These are phyloP conservation scores for Xylaria sp. DNA, from an alignment of 495 filamentous ascomycete genomes.

Conservation along the genomic window DNA sequence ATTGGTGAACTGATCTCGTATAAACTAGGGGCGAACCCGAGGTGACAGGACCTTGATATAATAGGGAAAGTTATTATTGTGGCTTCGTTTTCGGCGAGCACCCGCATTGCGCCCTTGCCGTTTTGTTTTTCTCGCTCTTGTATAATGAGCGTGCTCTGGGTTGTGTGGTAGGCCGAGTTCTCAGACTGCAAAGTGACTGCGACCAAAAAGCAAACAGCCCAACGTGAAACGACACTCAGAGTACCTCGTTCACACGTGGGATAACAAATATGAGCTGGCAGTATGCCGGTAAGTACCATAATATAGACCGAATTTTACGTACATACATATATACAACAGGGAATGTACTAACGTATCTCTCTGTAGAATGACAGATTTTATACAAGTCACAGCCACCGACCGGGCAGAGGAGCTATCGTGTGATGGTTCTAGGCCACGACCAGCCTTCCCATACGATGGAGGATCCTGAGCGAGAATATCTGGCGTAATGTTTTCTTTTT, in stretches of 20 bases:
- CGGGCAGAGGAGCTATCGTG: not conserved
- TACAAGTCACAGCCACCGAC: not conserved
- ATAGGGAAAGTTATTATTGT: no score
- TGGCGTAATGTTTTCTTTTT: not conserved
- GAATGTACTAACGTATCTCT: not conserved
- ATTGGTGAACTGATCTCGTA: no score
- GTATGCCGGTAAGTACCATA: not conserved
- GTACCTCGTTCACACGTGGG: not conserved
- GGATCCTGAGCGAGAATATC: not conserved
- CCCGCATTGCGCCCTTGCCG: not conserved
- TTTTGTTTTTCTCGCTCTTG: not conserved
- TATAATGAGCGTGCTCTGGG: not conserved
- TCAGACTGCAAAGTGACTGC: no score
- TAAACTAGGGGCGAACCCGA: not conserved
- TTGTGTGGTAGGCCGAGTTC: not conserved
- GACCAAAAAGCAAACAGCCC: no score
- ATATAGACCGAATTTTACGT: not conserved
- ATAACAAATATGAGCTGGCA: not conserved
- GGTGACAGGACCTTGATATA: no score
- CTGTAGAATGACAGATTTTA: not conserved
- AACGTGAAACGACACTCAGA: not conserved
- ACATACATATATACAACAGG: not conserved
- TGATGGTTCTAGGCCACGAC: not conserved
- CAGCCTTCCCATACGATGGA: not conserved
- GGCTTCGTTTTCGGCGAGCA: not conserved